A percentile compares a stretch with the other conserved stretches of the same genome.
Conservation (phyloP, 495 filamentous ascomycete genomes). For the Neurospora sp. region DNA sequence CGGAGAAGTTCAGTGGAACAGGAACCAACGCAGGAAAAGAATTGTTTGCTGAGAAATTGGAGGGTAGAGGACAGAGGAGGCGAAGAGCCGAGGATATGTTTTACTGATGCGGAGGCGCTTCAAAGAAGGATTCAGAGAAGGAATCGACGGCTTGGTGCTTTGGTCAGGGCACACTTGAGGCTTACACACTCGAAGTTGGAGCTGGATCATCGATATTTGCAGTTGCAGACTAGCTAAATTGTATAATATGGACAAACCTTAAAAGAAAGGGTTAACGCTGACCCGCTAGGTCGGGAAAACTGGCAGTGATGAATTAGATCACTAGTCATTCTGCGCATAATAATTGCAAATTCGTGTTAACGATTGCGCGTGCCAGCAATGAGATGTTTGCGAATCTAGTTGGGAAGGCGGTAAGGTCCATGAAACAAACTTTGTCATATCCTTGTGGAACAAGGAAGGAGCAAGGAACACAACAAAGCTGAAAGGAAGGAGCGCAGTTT, state of each 20-base stretch:
- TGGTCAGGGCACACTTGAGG: background rate
- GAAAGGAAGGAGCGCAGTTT: background rate
- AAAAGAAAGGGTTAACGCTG: background rate
- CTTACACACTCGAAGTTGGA: background rate
- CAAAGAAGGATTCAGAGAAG: background rate
- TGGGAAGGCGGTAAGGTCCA: background rate
- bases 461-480: background rate
- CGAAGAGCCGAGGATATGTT: conserved; percentile 48
- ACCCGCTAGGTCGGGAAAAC: background rate
- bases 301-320: background rate
- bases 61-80: conserved; percentile 35
- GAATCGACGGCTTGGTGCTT: background rate
- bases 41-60: conserved; percentile 47
- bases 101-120: conserved; percentile 19
- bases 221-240: background rate
- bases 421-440: background rate
- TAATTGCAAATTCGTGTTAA: background rate
- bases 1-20: conserved; percentile 39
- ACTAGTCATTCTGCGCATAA: background rate
- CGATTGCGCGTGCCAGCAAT: background rate
- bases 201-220: background rate
- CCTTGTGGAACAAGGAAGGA: background rate
- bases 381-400: background rate
- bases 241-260: background rate
- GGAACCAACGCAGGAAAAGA: conserved; percentile 58